Evolutionary conservation across 2,329 filamentous ascomycete species (phyloP), one percentile per base, ranked within the genome.

Genomic region (Colletotrichum falcatum): DNA sequence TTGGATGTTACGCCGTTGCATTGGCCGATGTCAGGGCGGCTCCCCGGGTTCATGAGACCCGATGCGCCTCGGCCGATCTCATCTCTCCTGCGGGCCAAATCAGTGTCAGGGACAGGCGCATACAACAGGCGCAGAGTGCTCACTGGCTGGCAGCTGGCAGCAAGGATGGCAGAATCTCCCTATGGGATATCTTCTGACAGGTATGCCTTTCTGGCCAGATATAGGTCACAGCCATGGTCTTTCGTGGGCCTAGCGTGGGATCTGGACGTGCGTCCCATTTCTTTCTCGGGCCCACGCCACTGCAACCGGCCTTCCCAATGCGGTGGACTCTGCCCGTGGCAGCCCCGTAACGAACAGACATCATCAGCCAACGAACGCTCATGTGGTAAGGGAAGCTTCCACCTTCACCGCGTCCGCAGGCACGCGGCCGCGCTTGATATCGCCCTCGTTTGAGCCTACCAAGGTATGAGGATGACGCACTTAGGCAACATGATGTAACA

Each of bases 111-210:
- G 87, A 90, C 44, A 87, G 89, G 73, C 85, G 93, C 65, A 83
- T 89, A 28, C 83, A 83, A 44, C 90, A 89, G 75, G 91, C 92
- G 14, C 90, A 88, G 76, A 84, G 84, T 61, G 92, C 91, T 30
- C 95, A 98, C 80, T 98, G 95, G 95, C 80, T 98, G 61, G 96
- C 92, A 23, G 94, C 90, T 1, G 96, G 96, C 1, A 92, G 93
- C 65, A 99, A 98, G 79, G 96, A 98, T 82, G 96, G 95, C 23
- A 97, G 97, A 79, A 89, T 98, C 73, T 97, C 94, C 78, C 83
- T 99, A 74, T 99, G 96, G 96, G 94, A 98, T 82, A 90, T 98
- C 69, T 99, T 96, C 79, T 95, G 76, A 83, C n/a, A 23, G 7
- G 18, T n/a, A n/a, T n/a, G n/a, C 9, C 37, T 53, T 30, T 46